phyloP scores from a whole-genome alignment of 768 basidiomycete species.

The Dioszegia crocea region DNA sequence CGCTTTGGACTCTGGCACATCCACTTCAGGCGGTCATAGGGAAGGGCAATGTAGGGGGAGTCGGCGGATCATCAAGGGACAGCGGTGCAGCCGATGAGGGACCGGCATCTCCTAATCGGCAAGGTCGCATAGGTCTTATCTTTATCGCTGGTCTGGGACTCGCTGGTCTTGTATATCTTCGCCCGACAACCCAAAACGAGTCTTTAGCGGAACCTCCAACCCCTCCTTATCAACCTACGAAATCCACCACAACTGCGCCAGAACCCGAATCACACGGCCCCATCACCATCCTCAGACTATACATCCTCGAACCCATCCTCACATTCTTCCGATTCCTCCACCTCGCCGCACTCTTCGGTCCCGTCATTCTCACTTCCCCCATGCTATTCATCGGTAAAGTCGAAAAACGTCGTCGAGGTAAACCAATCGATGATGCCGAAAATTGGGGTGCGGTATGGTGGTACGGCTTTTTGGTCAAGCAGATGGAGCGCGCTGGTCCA shows the following conservation, averaged over 20 bases:
- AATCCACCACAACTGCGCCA: conserved; percentile 47
- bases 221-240: background rate
- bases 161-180: conserved; percentile 17
- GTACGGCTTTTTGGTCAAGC: conserved; percentile 80
- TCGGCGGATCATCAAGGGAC: conserved; percentile 6
- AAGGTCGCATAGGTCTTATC: conserved; percentile 11
- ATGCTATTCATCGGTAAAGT: conserved; percentile 62
- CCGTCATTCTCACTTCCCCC: conserved; percentile 76
- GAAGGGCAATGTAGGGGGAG: conserved; percentile 9
- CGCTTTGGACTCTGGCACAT: conserved; percentile 31
- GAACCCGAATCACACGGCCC: conserved; percentile 60
- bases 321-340: conserved; percentile 78
- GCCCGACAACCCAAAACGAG: conserved; percentile 27
- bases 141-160: conserved; percentile 29
- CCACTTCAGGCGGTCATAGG: conserved; percentile 30
- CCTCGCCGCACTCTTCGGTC: conserved; percentile 76
- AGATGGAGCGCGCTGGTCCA: conserved; percentile 93
- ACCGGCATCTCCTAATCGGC: background rate
- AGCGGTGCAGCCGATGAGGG: background rate
- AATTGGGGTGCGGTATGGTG: conserved; percentile 95
- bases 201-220: conserved; percentile 8
- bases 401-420: conserved; percentile 53
- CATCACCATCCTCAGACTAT: conserved; percentile 56
- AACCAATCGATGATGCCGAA: conserved; percentile 58
- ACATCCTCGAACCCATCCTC: conserved; percentile 77